These are phyloP conservation scores for Wickerhamomyces alni DNA, from an alignment of 805 yeast genomes.

Conservation along the genomic window DNA sequence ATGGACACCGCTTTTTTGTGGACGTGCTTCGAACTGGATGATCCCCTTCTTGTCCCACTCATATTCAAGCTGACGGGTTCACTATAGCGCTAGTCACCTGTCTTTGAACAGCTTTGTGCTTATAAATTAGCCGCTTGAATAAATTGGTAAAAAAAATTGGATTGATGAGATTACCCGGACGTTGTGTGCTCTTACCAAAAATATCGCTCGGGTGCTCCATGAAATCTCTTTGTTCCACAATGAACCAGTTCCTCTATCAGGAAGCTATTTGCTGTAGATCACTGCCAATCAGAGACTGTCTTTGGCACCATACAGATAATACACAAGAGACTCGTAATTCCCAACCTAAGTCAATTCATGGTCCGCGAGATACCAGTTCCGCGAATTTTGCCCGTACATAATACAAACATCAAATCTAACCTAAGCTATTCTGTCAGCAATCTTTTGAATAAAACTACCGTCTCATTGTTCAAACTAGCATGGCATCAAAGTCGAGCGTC, in stretches of 20 bases:
- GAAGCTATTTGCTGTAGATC: too few relatives aligned
- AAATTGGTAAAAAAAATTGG: background rate
- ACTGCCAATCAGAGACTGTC: background rate
- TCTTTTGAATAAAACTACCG: too few relatives aligned
- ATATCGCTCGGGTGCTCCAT: background rate
- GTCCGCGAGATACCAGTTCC: too few relatives aligned
- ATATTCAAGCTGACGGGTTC: slow-evolving; percentile 2
- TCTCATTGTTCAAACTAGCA: too few relatives aligned
- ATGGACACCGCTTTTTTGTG: slow-evolving; percentile 30
- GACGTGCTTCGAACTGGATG: slow-evolving; percentile 7
- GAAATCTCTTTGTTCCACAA: background rate
- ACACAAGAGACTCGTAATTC: too few relatives aligned
- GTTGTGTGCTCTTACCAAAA: background rate
- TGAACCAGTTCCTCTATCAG: too few relatives aligned
- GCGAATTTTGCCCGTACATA: too few relatives aligned
- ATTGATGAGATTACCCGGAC: slow-evolving; percentile 13
- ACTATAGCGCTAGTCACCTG: background rate
- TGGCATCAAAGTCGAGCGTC: slow-evolving; percentile 57
- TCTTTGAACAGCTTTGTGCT: background rate
- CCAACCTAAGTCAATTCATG: too few relatives aligned
- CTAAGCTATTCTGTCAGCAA: too few relatives aligned
- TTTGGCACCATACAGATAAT: too few relatives aligned
- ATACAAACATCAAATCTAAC: too few relatives aligned
- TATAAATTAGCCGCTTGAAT: too few relatives aligned
- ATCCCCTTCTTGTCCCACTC: slow-evolving; percentile 21